A percentile compares a stretch with the other conserved stretches of the same genome.
Conservation (phyloP, 129 eudicot genomes). For the Lonicera japonica region DNA sequence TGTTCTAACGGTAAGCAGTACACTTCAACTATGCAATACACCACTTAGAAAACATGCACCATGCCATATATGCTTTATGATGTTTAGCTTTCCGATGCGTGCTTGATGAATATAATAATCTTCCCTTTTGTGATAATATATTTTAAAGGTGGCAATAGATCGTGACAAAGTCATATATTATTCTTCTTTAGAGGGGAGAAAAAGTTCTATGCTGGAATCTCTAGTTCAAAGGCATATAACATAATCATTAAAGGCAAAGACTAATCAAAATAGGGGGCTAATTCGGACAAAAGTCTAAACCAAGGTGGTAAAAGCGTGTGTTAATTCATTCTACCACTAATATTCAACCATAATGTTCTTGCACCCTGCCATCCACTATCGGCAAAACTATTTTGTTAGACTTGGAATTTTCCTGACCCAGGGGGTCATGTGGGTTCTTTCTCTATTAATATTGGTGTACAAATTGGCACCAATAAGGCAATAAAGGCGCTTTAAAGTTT, state of each 20-base stretch:
- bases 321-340: not conserved
- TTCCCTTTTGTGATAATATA: too few relatives aligned
- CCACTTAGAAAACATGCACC: too few relatives aligned
- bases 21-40: too few relatives aligned
- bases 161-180: too few relatives aligned
- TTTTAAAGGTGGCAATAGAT: too few relatives aligned
- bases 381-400: not conserved
- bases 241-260: not conserved
- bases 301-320: not conserved
- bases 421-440: not conserved
- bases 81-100: not conserved
- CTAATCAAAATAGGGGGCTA: not conserved
- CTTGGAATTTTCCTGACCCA: not conserved
- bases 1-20: too few relatives aligned
- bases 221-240: not conserved
- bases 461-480: too few relatives aligned
- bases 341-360: not conserved
- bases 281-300: not conserved
- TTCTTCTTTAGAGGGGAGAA: too few relatives aligned
- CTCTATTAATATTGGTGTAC: too few relatives aligned
- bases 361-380: not conserved
- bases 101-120: too few relatives aligned
- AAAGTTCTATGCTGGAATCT: too few relatives aligned
- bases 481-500: too few relatives aligned
- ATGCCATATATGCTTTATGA: not conserved